Base-by-base conservation (phyloP, 2,329 filamentous ascomycete genomes). In the Colletotrichum destructivum region DNA sequence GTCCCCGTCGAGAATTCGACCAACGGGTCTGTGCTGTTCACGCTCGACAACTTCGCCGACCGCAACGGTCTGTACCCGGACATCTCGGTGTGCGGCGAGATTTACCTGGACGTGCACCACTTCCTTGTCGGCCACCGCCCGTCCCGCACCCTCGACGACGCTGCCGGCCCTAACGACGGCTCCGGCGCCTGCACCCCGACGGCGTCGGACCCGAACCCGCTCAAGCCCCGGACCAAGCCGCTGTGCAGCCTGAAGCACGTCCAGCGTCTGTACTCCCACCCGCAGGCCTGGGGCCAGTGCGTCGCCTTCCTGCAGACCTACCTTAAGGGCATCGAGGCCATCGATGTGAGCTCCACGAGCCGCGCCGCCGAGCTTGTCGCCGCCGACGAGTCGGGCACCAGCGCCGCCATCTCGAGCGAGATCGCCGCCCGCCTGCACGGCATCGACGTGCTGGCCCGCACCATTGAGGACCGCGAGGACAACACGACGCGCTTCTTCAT, bases 1-100 rank as follows among this genome's bases (percentile, higher is more conserved):
- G 93, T 98, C 2, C 96, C 96, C 8, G 95, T 98, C 82, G 96
- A 98, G 80, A 99, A 99, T 85, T 97, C 94, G 51, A 96, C 94
- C 79, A 98, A 98, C 82, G 96, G 96, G 78, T 92, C 93, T 66
- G 96, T 99, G 61, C 91, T 96, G 67, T 93, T 94, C 81, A 98
- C 95, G 0, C 88, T 98, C 31, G 95, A 98, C 82, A 90, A 96
- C 75, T 90, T 99, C 72, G 94, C 94, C 75, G 94, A 98, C 82
- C 87, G 93, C 35, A 84, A 89, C 49, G 82, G 81, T 52, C 82
- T 83, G 54, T 94, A 93, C 79, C 86, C 87, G 13, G 90, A 93
- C 78, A 88, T 98, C 56, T 86, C 88, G 59, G 93, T 98, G 51
- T 93, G 92, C 78, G 94, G 90, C 56, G 96, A 98, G 84, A 89